Conservation (phyloP, 2,329 filamentous ascomycete genomes). For the Exophiala aquamarina region DNA sequence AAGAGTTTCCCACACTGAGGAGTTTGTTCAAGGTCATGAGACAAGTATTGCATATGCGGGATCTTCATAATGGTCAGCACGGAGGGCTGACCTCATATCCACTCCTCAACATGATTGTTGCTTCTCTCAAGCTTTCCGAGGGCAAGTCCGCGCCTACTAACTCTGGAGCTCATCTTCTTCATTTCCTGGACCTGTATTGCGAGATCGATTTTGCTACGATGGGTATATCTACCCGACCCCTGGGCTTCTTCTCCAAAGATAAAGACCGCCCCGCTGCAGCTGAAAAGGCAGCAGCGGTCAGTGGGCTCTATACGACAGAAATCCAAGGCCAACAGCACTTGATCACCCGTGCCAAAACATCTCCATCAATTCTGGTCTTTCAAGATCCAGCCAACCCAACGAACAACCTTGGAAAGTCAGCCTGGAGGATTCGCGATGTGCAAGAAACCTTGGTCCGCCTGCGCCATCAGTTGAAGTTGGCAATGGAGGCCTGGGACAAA, state of each 20-base stretch:
- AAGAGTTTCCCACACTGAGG: constrained; percentile 50
- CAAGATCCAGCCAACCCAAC: constrained; percentile 60
- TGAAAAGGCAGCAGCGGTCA: constrained; percentile 1
- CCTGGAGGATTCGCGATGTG: constrained; percentile 51
- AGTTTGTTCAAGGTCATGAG: constrained; percentile 53
- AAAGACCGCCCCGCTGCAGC: constrained; percentile 11
- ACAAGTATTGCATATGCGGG: constrained; percentile 50
- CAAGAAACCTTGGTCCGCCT: constrained; percentile 41
- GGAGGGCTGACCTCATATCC: constrained; percentile 57
- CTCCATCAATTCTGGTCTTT: constrained; percentile 48
- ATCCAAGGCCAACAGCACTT: constrained; percentile 12
- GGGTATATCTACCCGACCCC: constrained; percentile 53
- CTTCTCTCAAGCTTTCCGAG: constrained; percentile 49
- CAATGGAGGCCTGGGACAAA: constrained; percentile 20
- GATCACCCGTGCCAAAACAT: constrained; percentile 5
- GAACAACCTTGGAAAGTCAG: constrained; percentile 56
- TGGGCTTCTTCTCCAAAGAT: constrained; percentile 43
- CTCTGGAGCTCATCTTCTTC: constrained; percentile 46
- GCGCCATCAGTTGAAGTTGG: constrained; percentile 14
- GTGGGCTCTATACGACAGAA: constrained; percentile 12
- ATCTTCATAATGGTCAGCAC: constrained; percentile 47
- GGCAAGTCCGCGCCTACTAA: constrained; percentile 31
- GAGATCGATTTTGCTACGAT: constrained; percentile 45
- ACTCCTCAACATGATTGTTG: constrained; percentile 58
- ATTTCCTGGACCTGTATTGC: constrained; percentile 52